Base-by-base conservation (phyloP, 108 stramenopile species). In the Skeletonema potamos region DNA sequence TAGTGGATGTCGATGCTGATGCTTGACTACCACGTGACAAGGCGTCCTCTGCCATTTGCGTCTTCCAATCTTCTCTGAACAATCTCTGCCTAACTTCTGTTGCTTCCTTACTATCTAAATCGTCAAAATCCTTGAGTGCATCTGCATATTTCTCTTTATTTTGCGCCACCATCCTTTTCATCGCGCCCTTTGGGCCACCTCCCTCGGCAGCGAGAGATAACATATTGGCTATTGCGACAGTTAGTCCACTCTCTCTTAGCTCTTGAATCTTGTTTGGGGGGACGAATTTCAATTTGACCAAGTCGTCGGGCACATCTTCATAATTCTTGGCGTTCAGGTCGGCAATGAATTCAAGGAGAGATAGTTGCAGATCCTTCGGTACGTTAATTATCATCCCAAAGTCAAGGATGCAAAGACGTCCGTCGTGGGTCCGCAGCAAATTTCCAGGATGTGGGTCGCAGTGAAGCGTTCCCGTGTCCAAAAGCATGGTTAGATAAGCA, bases 281-380 rank as follows among this genome's bases (percentile, higher is more conserved):
- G 22, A 94, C 72, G 62, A 94, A 94, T 15, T 84, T 82, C 39
- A 94, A 73, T 41, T 82, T 73, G 65, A 89, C 85, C 28, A 94
- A 75, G 76, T 94, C 93, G 33, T 81, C 46, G 1, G 91, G 91
- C 9, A 92, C 77, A 6, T 81, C 70, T 43, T 85, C 90, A 67
- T 88, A 96, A 70, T 93, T 84, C 51, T 90, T 77, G 24, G 85
- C 82, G 2, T 76, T 90, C n/a, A 92, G 69, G 70, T 96, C 87
- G 6, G 92, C 87, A 27, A 96, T 82, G 72, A 87, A 91, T 66
- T 96, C 92, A 48, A 96, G 48, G n/a, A 93, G 68, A 26, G 84
- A 71, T 28, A 86, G 68, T 48, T 92, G 92, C 57, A 90, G 73
- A 57, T 84, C 84, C 48, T 72, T 59, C 0, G 76, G 79, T 3